Base-by-base conservation (phyloP, 2,329 filamentous ascomycete genomes). In the Leptographium lundbergii region DNA sequence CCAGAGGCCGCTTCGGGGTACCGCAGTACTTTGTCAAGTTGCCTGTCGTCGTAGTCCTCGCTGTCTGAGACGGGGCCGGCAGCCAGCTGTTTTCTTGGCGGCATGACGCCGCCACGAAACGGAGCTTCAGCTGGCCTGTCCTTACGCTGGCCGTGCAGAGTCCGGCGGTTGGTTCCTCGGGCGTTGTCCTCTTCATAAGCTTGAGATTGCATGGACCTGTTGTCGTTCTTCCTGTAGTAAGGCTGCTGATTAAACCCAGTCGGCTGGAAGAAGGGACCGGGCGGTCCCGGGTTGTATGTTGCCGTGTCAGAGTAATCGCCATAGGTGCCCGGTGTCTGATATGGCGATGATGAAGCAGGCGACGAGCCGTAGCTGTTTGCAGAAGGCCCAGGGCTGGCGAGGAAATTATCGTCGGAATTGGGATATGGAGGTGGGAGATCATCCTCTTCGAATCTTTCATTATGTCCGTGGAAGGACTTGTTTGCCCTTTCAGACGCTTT, bases 381-480 rank as follows among this genome's bases (percentile, higher is more conserved):
- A 3, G n/a, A 50, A 57, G 22, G 39, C 17, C 55, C 39, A 25
- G 55, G 24, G 11, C 42, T 32, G 10, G 7, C 45, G 13, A 36
- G 25, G 29, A 34, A 29, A 5, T 19, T 24, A 11, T 14, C 55
- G 4, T 50, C 29, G 29, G 13, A 13, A n/a, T 56, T 39, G 22
- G 42, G 55, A 25, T 57, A 57, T 24, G 55, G 55, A 36, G 55
- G 55, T 11, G 55, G 55, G 2, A 50, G 55, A 25, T 50, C 55
- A 4, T 45, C 42, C 42, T 51, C 48, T 6, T 56, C 54, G n/a
- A 36, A 39, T n/a, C 39, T 22, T 14, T 57, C 29, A 6, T 57
- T 47, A 17, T 50, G n/a, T 10, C 52, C 32, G 0, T 52, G 47
- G 14, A 34, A n/a, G n/a, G 22, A 14, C 22, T 2, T 17, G 10